A percentile compares a stretch with the other conserved stretches of the same genome.
These are phyloP conservation scores for Helicocarpus griseus DNA, from an alignment of 2,329 filamentous ascomycete genomes.

Conservation along the genomic window DNA sequence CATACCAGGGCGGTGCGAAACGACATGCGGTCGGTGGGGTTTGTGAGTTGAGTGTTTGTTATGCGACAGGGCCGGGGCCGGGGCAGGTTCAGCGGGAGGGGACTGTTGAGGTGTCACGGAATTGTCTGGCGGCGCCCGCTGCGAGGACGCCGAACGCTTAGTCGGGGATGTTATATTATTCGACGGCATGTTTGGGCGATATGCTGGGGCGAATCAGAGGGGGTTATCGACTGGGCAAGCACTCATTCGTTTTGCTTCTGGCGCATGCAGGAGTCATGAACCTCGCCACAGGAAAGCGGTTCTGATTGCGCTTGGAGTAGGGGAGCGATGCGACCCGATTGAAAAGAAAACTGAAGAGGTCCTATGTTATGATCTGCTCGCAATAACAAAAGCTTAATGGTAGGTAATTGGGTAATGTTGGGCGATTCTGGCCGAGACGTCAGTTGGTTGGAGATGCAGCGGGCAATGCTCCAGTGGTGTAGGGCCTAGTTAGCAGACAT, in stretches of 20 bases:
- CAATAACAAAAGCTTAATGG: background rate
- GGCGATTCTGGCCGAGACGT: background rate
- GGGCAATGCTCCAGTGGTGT: background rate
- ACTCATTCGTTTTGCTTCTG: background rate
- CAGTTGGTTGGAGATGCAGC: background rate
- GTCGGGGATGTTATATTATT: conserved; percentile 7
- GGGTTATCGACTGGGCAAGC: background rate
- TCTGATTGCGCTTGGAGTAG: background rate
- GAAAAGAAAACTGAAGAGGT: background rate
- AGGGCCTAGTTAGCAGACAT: background rate
- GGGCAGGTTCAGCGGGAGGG: conserved; percentile 1
- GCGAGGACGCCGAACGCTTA: conserved; percentile 12
- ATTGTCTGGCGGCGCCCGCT: conserved; percentile 6
- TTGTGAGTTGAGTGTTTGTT: conserved; percentile 26
- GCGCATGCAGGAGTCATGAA: background rate
- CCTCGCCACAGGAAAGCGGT: background rate
- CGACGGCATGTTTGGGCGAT: conserved; percentile 10
- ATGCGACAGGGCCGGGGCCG: conserved; percentile 19
- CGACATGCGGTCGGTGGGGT: conserved; percentile 33
- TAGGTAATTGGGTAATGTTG: background rate
- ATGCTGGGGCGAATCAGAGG: background rate
- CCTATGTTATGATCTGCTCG: background rate
- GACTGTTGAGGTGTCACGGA: conserved; percentile 6
- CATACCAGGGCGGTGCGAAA: conserved; percentile 29
- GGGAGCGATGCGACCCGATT: background rate